phyloP scores from a whole-genome alignment of 2,329 filamentous ascomycete genomes.

The Trichophyton verrucosum region DNA sequence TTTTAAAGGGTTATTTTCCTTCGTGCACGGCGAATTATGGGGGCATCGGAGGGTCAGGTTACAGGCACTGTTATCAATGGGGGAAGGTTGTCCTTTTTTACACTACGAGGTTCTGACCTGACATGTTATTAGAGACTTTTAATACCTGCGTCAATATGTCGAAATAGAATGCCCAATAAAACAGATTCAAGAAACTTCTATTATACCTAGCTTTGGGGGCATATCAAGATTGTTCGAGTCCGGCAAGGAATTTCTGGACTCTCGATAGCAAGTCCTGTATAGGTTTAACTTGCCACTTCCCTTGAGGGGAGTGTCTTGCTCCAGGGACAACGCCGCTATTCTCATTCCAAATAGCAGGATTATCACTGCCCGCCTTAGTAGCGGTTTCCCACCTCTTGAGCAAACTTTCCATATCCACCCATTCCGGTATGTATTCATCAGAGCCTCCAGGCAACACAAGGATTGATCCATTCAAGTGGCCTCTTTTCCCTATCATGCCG shows the following conservation, averaged over 20 bases:
- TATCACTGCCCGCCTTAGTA: slow-evolving; percentile 22
- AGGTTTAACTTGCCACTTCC: slow-evolving; percentile 36
- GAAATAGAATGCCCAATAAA: background rate
- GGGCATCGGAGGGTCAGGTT: slow-evolving; percentile 5
- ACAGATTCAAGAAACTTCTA: background rate
- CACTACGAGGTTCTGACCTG: background rate
- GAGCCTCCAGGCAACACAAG: slow-evolving; percentile 36
- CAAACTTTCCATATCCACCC: slow-evolving; percentile 34
- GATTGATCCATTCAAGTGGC: slow-evolving; percentile 28
- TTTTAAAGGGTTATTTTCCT: slow-evolving; percentile 6
- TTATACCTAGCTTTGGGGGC: background rate
- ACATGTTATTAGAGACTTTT: background rate
- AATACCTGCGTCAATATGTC: background rate
- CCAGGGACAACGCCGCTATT: slow-evolving; percentile 37
- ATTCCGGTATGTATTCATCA: slow-evolving; percentile 35
- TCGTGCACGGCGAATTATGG: slow-evolving; percentile 11
- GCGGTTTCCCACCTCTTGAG: slow-evolving; percentile 33
- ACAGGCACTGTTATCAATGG: slow-evolving; percentile 1
- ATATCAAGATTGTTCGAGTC: slow-evolving; percentile 14
- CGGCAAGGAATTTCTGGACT: slow-evolving; percentile 24
- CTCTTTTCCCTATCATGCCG: slow-evolving; percentile 35
- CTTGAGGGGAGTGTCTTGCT: slow-evolving; percentile 39
- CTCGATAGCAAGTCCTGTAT: slow-evolving; percentile 23
- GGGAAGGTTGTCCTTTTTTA: background rate
- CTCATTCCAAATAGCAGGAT: slow-evolving; percentile 34